Percentiles rank a stretch among this genome's conserved stretches.
Evolutionary conservation across 2,329 filamentous ascomycete species (phyloP).

Genomic region (Scedosporium aurantiacum): DNA sequence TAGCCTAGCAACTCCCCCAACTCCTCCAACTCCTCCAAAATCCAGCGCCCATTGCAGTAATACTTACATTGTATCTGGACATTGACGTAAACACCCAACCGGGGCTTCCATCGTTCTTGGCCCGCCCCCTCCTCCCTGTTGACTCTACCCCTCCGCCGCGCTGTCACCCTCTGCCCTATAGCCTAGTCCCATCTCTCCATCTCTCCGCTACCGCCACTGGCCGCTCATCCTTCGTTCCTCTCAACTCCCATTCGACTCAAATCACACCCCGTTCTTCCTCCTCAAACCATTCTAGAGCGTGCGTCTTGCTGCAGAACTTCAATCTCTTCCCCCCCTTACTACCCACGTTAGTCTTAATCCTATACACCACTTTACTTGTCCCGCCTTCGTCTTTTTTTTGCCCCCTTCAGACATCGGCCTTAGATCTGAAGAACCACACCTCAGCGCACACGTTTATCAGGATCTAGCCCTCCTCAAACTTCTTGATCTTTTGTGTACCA

Average conservation of each 20-base stretch:
- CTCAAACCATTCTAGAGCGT: background rate
- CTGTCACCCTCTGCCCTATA: background rate
- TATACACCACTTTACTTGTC: background rate
- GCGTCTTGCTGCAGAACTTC: background rate
- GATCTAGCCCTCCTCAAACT: too few relatives aligned
- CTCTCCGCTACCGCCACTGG: background rate
- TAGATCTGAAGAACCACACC: background rate
- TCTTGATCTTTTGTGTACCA: too few relatives aligned
- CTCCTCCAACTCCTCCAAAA: too few relatives aligned
- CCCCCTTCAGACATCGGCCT: background rate
- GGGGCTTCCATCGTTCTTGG: background rate
- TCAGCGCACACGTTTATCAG: too few relatives aligned
- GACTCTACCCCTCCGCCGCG: background rate
- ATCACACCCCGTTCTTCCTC: background rate
- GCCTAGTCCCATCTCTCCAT: background rate
- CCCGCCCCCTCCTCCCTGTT: background rate
- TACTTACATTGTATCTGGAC: background rate
- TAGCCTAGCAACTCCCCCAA: background rate
- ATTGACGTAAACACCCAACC: background rate
- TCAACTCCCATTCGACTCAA: background rate
- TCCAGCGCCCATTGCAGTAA: background rate
- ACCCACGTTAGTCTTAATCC: background rate
- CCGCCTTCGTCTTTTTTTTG: background rate
- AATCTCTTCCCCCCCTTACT: background rate
- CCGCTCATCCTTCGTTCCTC: background rate